These are phyloP conservation scores for Diaporthe helianthi DNA, from an alignment of 2,329 filamentous ascomycete species.

Conservation along the genomic window DNA sequence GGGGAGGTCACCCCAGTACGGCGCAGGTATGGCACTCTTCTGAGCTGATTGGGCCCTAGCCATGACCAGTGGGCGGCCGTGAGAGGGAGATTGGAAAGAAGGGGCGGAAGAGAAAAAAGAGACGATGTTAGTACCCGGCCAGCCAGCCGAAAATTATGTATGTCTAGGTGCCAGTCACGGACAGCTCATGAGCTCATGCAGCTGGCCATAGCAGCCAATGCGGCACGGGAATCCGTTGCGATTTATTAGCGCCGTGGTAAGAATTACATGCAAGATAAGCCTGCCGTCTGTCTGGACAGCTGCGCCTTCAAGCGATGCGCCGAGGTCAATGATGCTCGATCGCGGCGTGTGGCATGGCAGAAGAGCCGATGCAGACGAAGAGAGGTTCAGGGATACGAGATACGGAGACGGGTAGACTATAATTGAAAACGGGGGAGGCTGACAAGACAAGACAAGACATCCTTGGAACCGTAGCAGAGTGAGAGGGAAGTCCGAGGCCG, in stretches of 20 bases:
- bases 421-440: constrained; percentile 17
- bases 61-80: constrained; percentile 37
- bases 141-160: constrained; percentile 26
- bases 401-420: constrained; percentile 23
- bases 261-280: constrained; percentile 22
- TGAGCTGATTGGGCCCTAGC: constrained; percentile 35
- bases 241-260: constrained; percentile 31
- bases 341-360: constrained; percentile 21
- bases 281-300: background rate
- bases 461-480: background rate
- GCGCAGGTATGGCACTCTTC: constrained; percentile 52
- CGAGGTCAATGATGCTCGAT: constrained; percentile 12
- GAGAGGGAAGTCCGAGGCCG: constrained; percentile 17
- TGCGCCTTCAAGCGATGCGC: constrained; percentile 11
- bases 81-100: constrained; percentile 38
- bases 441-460: constrained; percentile 3
- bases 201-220: constrained; percentile 35
- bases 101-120: constrained; percentile 35
- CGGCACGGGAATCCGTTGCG: constrained; percentile 28
- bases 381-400: constrained; percentile 5
- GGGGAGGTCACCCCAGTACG: constrained; percentile 67
- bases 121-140: constrained; percentile 28
- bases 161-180: constrained; percentile 28
- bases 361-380: background rate
- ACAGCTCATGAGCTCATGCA: constrained; percentile 33